Base-by-base conservation (phyloP, 176 grass and related monocot species). In the Oryza officinalis region DNA sequence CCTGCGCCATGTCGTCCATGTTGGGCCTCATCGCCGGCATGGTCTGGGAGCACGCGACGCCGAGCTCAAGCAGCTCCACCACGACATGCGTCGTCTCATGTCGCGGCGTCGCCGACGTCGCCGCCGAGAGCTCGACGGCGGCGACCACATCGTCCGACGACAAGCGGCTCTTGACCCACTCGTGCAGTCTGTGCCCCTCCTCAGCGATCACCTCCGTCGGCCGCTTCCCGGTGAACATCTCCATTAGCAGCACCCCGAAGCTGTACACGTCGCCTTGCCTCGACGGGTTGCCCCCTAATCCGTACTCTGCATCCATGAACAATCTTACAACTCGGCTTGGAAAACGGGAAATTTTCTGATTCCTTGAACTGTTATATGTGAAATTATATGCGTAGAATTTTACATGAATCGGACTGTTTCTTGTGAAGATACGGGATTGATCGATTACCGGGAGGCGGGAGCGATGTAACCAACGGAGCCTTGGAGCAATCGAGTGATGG, bases 381-480 rank as follows among this genome's bases (percentile, higher is more conserved):
- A 57, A 57, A 11, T 2, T 18, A 18, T 18, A 18, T 30, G 28
- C 28, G 28, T 30, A 30, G 28, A 30, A 30, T 30, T 30, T 30
- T 30, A 35, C 33, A 35, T 35, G 33, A 35, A 35, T 35, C 5
- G 32, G 32, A 33, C 32, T 35, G 33, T 35, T 35, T 35, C 5
- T 6, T 35, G 5, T 35, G 32, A 33, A 33, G 32, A 33, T 59
- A 17, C 5, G 8, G 54, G 22, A 13, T 65, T 76, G 70, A 60
- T 9, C 76, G 10, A 43, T 43, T 43, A 43, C 89, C 93, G 13
- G 93, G 90, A 31, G 93, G 87, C 93, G 13, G 93, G 90, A 31
- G 93, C 90, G 17, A 95, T 95, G 26, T 95, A 95, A 23, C 90
- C 93, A 30, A 92, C 71, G 2, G 90, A 92, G 12, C 93, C 93